Evolutionary conservation across 208 protist species (phyloP).

Genomic region (Naegleria fowleri): DNA sequence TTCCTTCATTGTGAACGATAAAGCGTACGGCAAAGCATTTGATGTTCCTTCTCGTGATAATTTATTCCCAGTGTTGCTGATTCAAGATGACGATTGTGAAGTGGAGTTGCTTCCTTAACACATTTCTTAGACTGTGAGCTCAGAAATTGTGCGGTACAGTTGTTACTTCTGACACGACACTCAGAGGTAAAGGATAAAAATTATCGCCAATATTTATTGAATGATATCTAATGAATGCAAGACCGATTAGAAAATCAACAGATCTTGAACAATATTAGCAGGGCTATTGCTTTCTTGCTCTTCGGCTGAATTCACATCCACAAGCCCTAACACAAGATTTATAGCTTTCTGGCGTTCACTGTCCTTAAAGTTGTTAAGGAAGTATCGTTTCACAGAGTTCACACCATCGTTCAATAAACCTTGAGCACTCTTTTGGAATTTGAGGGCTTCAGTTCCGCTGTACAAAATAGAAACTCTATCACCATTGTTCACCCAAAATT

Average conservation of each 20-base stretch:
- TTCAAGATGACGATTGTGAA: too few species aligned
- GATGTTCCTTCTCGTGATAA: too few species aligned
- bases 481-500: slow-evolving; percentile 33
- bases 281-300: neutral
- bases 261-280: neutral
- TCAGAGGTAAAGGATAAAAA: too few species aligned
- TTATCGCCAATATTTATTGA: too few species aligned
- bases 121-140: too few species aligned
- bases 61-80: too few species aligned
- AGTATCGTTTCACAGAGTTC: slow-evolving; percentile 28
- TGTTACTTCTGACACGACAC: too few species aligned
- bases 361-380: slow-evolving; percentile 34
- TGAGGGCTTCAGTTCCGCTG: slow-evolving; percentile 29
- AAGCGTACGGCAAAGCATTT: too few species aligned
- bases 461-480: slow-evolving; percentile 26
- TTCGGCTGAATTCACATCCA: neutral
- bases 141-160: too few species aligned
- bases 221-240: too few species aligned
- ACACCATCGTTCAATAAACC: slow-evolving; percentile 32
- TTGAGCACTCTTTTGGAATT: slow-evolving; percentile 8
- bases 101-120: too few species aligned
- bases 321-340: slow-evolving; percentile 12
- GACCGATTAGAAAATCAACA: neutral
- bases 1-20: too few species aligned
- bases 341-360: slow-evolving; percentile 13